Evolutionary conservation across 768 basidiomycete genomes (phyloP), one percentile per base, ranked within the genome.

Genomic region (Boletellus ananas): DNA sequence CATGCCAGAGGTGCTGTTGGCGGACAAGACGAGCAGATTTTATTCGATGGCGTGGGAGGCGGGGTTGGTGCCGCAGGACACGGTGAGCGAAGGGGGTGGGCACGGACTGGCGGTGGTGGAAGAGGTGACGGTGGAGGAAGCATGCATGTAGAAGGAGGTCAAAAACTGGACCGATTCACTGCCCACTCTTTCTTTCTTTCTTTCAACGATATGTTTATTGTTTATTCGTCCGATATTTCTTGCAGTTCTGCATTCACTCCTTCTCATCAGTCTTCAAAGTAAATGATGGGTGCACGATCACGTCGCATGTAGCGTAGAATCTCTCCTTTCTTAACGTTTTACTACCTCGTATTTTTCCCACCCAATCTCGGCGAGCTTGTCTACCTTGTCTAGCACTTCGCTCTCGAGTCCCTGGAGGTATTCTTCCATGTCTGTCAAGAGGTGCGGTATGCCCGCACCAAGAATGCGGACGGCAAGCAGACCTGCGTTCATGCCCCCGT

Each of bases 401-500:
- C 68, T 73, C 65, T 91, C 86, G 50, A 90, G 68, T 2, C 61
- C 66, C 51, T 76, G 76, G 52, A 92, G 75, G 67, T 96, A 97
- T 4, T 67, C 67, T 43, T 88, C 86, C 80, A 94, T 90, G 4
- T 75, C 80, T 6, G 64, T 60, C 4, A 85, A 64, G 5, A 95
- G 74, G 7, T 65, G 62, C 0, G 92, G 90, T 20, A 85, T 81
- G 3, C 87, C 82, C 1, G 84, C 77, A 1, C 84, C 83, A 5
- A 99, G 74, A n/a, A 97, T 94, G 12, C 95, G 83, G 5, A 94
- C 81, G 0, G 95, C 94, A 13, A 98, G 79, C 2, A 99, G 72
- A 1, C 86, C 96, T 1, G 94, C 96, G 62, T 98, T 99, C 49
- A 83, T 90, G 16, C 89, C 83, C 60, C 96, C 96, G 67, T 94